These are phyloP conservation scores for Solanum paucissectum DNA, from an alignment of 257 asterid genomes.

Conservation along the genomic window DNA sequence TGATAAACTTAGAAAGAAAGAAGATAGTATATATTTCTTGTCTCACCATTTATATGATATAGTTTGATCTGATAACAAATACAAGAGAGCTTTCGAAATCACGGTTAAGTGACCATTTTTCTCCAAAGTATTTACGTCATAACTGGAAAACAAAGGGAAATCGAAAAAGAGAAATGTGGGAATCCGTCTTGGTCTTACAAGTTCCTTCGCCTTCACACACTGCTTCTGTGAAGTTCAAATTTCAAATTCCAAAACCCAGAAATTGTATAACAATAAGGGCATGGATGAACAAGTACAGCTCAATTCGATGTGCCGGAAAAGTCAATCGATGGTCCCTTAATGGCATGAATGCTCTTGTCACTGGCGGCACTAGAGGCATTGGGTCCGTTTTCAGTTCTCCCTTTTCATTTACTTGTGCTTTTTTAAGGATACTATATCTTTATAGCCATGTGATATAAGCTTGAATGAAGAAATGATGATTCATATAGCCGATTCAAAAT, in stretches of 20 bases:
- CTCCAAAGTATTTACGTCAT: too few species aligned
- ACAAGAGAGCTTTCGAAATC: too few species aligned
- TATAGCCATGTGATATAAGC: too few species aligned
- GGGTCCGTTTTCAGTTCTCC: conserved; percentile 14
- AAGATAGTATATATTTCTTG: too few species aligned
- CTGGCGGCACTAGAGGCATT: conserved; percentile 58
- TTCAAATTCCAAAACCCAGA: not conserved
- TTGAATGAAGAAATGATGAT: too few species aligned
- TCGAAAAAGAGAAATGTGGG: not conserved
- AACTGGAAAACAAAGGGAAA: not conserved
- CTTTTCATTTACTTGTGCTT: not conserved
- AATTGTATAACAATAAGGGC: not conserved
- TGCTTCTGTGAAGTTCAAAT: not conserved
- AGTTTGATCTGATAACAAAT: too few species aligned
- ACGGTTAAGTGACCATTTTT: too few species aligned
- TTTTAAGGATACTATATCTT: not conserved
- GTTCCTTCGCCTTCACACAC: not conserved
- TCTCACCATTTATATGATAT: too few species aligned
- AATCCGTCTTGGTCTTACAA: not conserved
- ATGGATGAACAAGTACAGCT: not conserved
- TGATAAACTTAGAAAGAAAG: too few species aligned
- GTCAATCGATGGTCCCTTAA: conserved; percentile 40
- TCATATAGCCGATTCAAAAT: too few species aligned
- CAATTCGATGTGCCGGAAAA: not conserved
- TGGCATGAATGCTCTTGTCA: conserved; percentile 50